Evolutionary conservation across 2,329 filamentous ascomycete species (phyloP).

Genomic region (Venturia aucupariae): DNA sequence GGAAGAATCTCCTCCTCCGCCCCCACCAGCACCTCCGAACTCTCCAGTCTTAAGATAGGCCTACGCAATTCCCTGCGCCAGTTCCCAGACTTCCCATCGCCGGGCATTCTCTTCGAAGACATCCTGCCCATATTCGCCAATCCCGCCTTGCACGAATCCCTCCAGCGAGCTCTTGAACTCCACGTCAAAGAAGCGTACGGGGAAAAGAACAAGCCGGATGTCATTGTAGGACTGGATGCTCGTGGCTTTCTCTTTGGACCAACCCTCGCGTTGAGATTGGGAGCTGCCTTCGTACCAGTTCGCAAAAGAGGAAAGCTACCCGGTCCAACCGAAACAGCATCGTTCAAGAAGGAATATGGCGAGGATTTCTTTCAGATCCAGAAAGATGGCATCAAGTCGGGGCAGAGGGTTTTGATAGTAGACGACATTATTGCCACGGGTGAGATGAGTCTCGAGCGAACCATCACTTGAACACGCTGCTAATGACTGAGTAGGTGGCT

Average conservation of each 20-base stretch:
- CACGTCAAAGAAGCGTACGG: slow-evolving; percentile 59
- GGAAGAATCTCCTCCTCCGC: slow-evolving; percentile 40
- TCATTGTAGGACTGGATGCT: slow-evolving; percentile 88
- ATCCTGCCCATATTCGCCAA: slow-evolving; percentile 93
- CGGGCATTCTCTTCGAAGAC: slow-evolving; percentile 93
- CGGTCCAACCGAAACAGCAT: slow-evolving; percentile 74
- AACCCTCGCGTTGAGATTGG: slow-evolving; percentile 71
- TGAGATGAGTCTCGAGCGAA: slow-evolving; percentile 38
- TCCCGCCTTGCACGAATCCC: slow-evolving; percentile 59
- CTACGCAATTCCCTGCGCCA: slow-evolving; percentile 68
- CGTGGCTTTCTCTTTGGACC: slow-evolving; percentile 94
- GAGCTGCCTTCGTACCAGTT: slow-evolving; percentile 82
- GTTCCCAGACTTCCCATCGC: slow-evolving; percentile 84
- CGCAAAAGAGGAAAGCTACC: slow-evolving; percentile 95
- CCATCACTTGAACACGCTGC: slow-evolving; percentile 10
- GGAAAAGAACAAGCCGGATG: slow-evolving; percentile 60
- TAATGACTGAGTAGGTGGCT: slow-evolving; percentile 57
- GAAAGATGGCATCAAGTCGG: slow-evolving; percentile 68
- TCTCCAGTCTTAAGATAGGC: slow-evolving; percentile 55
- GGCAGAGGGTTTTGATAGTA: slow-evolving; percentile 84
- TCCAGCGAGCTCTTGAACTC: slow-evolving; percentile 78
- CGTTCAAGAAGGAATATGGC: slow-evolving; percentile 93
- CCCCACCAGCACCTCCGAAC: slow-evolving; percentile 44
- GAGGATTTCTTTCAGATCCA: slow-evolving; percentile 96
- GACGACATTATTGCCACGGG: slow-evolving; percentile 98